Conservation (phyloP, 495 filamentous ascomycete genomes). For the Aspergillus hancockii region DNA sequence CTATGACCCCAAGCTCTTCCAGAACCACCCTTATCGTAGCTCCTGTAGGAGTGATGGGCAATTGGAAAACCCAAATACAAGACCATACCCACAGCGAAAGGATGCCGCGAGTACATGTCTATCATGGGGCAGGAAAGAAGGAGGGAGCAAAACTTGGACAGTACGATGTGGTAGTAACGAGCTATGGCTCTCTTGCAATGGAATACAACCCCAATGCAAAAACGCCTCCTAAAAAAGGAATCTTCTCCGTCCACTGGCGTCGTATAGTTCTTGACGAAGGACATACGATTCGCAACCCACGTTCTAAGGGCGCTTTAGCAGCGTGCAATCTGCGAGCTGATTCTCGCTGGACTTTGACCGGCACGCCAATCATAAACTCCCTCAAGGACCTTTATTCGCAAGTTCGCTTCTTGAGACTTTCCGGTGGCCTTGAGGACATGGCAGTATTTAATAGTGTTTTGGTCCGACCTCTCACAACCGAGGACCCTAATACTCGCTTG, state of each 20-base stretch:
- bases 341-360: slow-evolving; percentile 81
- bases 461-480: slow-evolving; percentile 66
- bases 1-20: slow-evolving; percentile 34
- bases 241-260: slow-evolving; percentile 74
- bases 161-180: slow-evolving; percentile 81
- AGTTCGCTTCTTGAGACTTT: slow-evolving; percentile 74
- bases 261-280: slow-evolving; percentile 88
- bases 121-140: slow-evolving; percentile 68
- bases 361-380: slow-evolving; percentile 76
- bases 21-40: slow-evolving; percentile 78
- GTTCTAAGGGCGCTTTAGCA: slow-evolving; percentile 69
- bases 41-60: slow-evolving; percentile 87
- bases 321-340: slow-evolving; percentile 66
- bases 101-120: slow-evolving; percentile 66
- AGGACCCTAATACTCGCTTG: slow-evolving; percentile 57
- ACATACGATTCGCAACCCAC: slow-evolving; percentile 79
- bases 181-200: slow-evolving; percentile 64
- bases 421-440: slow-evolving; percentile 73
- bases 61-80: slow-evolving; percentile 83
- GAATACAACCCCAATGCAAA: slow-evolving; percentile 43
- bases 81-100: slow-evolving; percentile 66
- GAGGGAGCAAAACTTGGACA: slow-evolving; percentile 51
- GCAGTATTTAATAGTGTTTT: slow-evolving; percentile 76
- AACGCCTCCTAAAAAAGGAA: slow-evolving; percentile 35
- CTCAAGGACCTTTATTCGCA: slow-evolving; percentile 83